Evolutionary conservation across 805 yeast genomes (phyloP).

Genomic region (Hagleromyces aurorensis): DNA sequence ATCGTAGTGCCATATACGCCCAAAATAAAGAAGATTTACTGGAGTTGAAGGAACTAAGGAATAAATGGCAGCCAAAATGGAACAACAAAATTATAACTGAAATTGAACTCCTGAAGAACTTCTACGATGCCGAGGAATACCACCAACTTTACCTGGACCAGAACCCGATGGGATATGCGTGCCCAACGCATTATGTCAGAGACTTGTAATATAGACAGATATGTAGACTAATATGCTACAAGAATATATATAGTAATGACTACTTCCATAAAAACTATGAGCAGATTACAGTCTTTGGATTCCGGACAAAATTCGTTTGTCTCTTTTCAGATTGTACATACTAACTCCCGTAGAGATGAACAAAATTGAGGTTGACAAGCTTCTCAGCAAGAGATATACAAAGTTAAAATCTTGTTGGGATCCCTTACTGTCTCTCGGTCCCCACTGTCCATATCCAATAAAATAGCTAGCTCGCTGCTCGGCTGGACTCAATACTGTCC

Average conservation of each 20-base stretch:
- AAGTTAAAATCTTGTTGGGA: conserved; percentile 5
- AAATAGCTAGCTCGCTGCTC: conserved; percentile 31
- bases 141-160: conserved; percentile 76
- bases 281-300: neutral
- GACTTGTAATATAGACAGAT: conserved; percentile 29
- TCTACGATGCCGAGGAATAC: conserved; percentile 93
- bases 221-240: neutral
- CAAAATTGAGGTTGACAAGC: conserved; percentile 17
- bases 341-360: conserved; percentile 16
- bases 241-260: neutral
- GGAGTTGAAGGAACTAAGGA: conserved; percentile 39
- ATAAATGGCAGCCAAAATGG: conserved; percentile 63
- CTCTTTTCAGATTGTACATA: conserved; percentile 15
- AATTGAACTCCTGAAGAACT: conserved; percentile 57
- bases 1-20: conserved; percentile 74
- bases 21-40: conserved; percentile 41
- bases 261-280: neutral
- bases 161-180: conserved; percentile 82
- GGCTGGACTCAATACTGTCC: conserved; percentile 24
- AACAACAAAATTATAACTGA: conserved; percentile 58
- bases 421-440: conserved; percentile 21
- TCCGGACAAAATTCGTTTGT: conserved; percentile 8
- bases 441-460: conserved; percentile 34
- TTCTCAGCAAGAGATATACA: conserved; percentile 15
- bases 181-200: conserved; percentile 83